A percentile compares a stretch with the other conserved stretches of the same genome.
Conservation (phyloP, 129 eudicot species). For the Lactuca sativa region DNA sequence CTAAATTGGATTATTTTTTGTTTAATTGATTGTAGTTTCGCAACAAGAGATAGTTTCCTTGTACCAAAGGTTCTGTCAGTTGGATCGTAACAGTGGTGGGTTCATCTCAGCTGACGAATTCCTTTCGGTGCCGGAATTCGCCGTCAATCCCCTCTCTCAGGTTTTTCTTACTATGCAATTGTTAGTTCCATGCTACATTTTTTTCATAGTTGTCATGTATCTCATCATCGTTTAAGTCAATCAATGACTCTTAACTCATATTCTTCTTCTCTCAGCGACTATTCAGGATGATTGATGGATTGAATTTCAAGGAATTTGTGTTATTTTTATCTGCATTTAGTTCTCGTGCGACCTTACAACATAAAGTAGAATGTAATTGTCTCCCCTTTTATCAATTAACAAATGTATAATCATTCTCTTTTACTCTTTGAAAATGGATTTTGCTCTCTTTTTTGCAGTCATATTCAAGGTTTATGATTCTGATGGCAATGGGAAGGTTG, state of each 20-base stretch:
- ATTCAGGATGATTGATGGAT: conserved; percentile 83
- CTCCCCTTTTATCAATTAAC: neutral
- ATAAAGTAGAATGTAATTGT: conserved; percentile 79
- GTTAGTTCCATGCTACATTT: conserved; percentile 2
- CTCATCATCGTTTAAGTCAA: neutral
- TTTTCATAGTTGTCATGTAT: neutral
- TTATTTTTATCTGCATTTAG: conserved; percentile 93
- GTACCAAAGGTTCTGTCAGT: conserved; percentile 89
- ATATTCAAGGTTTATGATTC: conserved; percentile 90
- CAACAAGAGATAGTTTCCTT: conserved; percentile 90
- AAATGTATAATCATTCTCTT: neutral
- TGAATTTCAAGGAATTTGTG: conserved; percentile 91
- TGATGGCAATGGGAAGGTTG: conserved; percentile 85
- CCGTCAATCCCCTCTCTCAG: conserved; percentile 95
- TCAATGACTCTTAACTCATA: neutral
- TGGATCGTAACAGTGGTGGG: conserved; percentile 82
- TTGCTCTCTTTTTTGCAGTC: conserved; percentile 35
- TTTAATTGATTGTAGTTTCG: conserved; percentile 46
- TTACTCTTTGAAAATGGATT: neutral
- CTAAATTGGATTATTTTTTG: neutral
- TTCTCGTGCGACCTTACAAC: conserved; percentile 82
- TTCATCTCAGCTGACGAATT: conserved; percentile 90
- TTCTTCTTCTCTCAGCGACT: conserved; percentile 52
- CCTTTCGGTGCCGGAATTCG: conserved; percentile 91
- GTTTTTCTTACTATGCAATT: conserved; percentile 28